A percentile compares a stretch with the other conserved stretches of the same genome.
These are phyloP conservation scores for Mychonastes homosphaera DNA, from an alignment of 139 green algal species.

Conservation along the genomic window DNA sequence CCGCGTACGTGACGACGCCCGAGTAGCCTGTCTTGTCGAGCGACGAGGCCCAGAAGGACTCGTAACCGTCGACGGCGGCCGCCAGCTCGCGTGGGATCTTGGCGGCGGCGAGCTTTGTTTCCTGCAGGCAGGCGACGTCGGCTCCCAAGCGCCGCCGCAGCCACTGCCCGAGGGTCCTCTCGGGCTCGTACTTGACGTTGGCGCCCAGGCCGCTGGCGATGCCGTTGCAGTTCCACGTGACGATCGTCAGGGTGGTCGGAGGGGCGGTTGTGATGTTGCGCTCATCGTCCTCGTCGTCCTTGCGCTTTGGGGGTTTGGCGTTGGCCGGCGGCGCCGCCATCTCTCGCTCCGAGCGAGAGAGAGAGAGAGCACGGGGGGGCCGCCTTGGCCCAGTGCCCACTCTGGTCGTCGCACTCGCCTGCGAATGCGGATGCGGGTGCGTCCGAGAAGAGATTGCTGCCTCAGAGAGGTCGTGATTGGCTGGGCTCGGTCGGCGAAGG, in stretches of 20 bases:
- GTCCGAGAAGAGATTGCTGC: too few species aligned
- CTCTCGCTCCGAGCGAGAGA: too few species aligned
- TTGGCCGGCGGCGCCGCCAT: too few species aligned
- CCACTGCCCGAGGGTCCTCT: conserved; percentile 4
- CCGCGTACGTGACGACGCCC: conserved; percentile 11
- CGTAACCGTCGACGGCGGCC: conserved; percentile 51
- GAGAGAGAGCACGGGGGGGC: too few species aligned
- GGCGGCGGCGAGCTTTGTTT: neutral
- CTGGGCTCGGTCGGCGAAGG: too few species aligned
- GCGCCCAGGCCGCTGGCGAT: conserved; percentile 33
- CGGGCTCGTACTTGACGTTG: conserved; percentile 40
- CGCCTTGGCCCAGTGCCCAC: too few species aligned
- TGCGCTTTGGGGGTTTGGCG: too few species aligned
- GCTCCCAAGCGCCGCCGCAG: conserved; percentile 31
- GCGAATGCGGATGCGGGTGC: too few species aligned
- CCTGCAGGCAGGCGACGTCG: conserved; percentile 50
- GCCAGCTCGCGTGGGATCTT: neutral
- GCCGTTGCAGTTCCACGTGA: neutral
- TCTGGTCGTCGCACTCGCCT: too few species aligned
- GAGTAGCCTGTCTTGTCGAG: conserved; percentile 53
- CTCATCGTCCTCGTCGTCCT: too few species aligned
- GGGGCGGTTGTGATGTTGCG: neutral
- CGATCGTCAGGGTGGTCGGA: neutral
- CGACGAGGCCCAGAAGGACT: conserved; percentile 51
- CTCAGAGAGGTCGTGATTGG: too few species aligned